Evolutionary conservation across 768 basidiomycete species (phyloP), one percentile per base, ranked within the genome.

Genomic region (Scleroderma citrinum): DNA sequence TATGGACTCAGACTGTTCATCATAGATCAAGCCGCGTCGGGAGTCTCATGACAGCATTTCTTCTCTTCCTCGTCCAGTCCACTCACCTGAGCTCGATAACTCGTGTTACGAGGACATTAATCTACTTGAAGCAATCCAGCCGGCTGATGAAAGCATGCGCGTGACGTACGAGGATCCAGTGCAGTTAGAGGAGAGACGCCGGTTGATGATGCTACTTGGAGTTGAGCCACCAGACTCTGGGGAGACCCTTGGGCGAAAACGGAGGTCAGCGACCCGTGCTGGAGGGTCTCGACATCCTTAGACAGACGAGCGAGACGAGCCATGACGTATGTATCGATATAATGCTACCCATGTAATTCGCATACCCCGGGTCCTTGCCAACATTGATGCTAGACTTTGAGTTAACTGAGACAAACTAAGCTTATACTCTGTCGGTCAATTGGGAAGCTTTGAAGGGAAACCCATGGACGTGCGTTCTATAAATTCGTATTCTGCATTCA

Each of bases 161-260:
- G 82, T 87, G 8, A 72, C 70, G 49, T 88, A 87, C 53, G 83
- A 84, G 59, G 85, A 87, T 63, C 83, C 83, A 2, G 76, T 65
- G 19, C 80, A 85, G 66, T 63, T 68, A 35, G 77, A 76, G 42
- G 83, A 83, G 63, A 76, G 76, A 63, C 68, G 72, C 51, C 70
- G 76, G 59, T 58, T 87, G 55, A 73, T 84, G 76, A 72, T 65
- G 47, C 62, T 87, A 56, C 58, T 86, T 39, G 74, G 69, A 54
- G 68, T 56, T 7, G 59, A 55, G 7, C 40, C 40, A 13, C 23
- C 29, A 47, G 56, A 47, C 3, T 21, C 37, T 11, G 39, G 8
- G 17, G 43, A 44, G 12, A 57, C 55, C 32, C 46, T 51, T 31
- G 31, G 53, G 30, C 40, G 36, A 26, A 37, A 52, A n/a, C n/a